Evolutionary conservation across 257 asterid species (phyloP), one percentile per base, ranked within the genome.

Genomic region (Gentiana macrophylla): DNA sequence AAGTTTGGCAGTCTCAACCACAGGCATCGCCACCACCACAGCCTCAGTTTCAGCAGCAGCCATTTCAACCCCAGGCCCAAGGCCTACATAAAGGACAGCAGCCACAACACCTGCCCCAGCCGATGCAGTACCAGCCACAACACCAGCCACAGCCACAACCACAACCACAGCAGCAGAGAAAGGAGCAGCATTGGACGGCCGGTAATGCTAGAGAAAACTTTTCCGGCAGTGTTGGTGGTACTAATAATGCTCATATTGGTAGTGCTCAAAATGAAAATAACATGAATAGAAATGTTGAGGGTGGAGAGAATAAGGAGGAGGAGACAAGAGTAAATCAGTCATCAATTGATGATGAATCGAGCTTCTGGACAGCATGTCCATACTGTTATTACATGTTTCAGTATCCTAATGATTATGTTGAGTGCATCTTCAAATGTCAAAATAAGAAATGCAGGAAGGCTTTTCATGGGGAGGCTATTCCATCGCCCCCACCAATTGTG

Each of bases 341-440:
- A 1, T 59, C 79, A 2, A 43, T 52, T 15, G 62, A 48, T 43
- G 49, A 56, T 24, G 70, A 64, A 34, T 52, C 55, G 38, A 64
- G 70, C 60, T 77, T 86, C 61, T 85, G 94, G 93, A 85, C 88
- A 13, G 75, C 94, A 0, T 87, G 96, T 41, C 94, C 96, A 4
- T 84, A 87, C 48, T 92, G 99, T 55, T 92, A 67, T 59, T 75
- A 79, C 53, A 84, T 92, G 94, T 89, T 75, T 10, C 93, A 92
- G 80, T 92, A 24, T 24, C 24, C 24, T 24, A 24, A 24, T 24
- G 24, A 24, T 24, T 24, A 24, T 24, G 24, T 24, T 24, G 24
- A 24, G 94, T 88, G 80, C 88, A 78, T 80, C 8, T 43, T 92
- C 57, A 68, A 79, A 57, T 92, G 97, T 67, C 91, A 80, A 71